Base-by-base conservation (phyloP, 164 flowering plant genomes). In the Litsea cubeba region DNA sequence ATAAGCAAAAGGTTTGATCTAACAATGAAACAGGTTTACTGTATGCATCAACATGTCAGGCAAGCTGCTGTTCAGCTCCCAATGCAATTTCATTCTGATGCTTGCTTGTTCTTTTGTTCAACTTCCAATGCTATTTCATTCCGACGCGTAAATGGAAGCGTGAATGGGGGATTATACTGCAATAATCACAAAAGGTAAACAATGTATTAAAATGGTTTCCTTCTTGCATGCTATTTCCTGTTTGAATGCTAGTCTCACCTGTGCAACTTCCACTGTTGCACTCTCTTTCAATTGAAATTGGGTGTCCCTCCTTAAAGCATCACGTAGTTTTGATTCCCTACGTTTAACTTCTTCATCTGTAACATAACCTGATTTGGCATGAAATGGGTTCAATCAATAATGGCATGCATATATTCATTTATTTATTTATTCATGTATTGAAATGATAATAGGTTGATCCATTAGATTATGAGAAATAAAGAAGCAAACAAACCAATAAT, bases 101-200 rank as follows among this genome's bases (percentile, higher is more conserved):
- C 49, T 62, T 22, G 66, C 25, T 66, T 64, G 35, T 64, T 49
- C 76, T 78, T 91, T 79, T 79, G 79, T 81, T 91, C 92, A 49
- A 94, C 92, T 83, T 94, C 97, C 74, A 94, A 79, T 0, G 90
- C 83, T 67, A 94, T 81, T 87, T 94, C 97, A 81, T 94, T 94
- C 2, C 98, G 95, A 24, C 97, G 98, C 25, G 82, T 82, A 75
- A 94, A 91, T 64, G 98, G 97, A 40, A 90, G 93, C 3, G 97
- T 87, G 81, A 94, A 92, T 64, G 96, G 98, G 3, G 98, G 98
- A 84, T 94, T 94, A 78, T 89, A 94, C 98, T 92, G 98, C 85
- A 87, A 76, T 12, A 60, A 79, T 30, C 65, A 60, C 17, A n/a
- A 3, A 40, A 49, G 17, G 49, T 67, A 3, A 30, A 66, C 8